A percentile compares a stretch with the other conserved stretches of the same genome.
Evolutionary conservation across 75 land plant species (phyloP).

Genomic region (Pinus albicaulis): DNA sequence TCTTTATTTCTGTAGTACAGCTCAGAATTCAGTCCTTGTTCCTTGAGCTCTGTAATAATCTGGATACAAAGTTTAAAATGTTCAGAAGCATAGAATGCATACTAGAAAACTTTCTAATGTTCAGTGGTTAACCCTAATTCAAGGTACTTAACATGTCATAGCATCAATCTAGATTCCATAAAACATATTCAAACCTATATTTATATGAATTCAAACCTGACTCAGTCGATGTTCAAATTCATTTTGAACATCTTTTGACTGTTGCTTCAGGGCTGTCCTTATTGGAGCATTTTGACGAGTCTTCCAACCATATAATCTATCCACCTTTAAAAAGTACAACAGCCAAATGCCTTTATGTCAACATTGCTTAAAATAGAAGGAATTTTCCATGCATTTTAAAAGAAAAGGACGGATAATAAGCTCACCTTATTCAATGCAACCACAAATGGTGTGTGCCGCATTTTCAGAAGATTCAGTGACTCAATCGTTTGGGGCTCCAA

Average conservation of each 20-base stretch:
- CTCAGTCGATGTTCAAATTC: conserved; percentile 78
- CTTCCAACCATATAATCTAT: conserved; percentile 94
- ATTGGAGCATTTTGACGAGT: conserved; percentile 76
- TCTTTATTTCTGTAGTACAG: conserved; percentile 90
- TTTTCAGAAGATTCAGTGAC: conserved; percentile 82
- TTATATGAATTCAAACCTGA: conserved; percentile 39
- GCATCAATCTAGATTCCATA: neutral
- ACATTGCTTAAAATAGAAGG: neutral
- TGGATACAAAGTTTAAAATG: conserved; percentile 17
- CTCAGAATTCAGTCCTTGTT: conserved; percentile 95
- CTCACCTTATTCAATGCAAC: conserved; percentile 96
- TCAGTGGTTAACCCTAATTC: neutral
- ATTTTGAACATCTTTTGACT: conserved; percentile 69
- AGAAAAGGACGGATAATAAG: neutral
- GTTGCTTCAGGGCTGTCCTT: conserved; percentile 60
- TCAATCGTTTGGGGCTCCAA: conserved; percentile 97
- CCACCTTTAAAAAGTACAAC: conserved; percentile 57
- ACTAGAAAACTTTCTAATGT: neutral
- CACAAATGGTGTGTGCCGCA: conserved; percentile 90
- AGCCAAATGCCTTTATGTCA: neutral
- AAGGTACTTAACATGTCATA: neutral
- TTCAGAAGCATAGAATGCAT: neutral
- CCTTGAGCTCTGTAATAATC: conserved; percentile 83
- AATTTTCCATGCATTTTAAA: conserved; percentile 1
- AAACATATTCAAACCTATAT: neutral